Conservation (phyloP, 257 asterid species). For the Salvia rosmarinus region DNA sequence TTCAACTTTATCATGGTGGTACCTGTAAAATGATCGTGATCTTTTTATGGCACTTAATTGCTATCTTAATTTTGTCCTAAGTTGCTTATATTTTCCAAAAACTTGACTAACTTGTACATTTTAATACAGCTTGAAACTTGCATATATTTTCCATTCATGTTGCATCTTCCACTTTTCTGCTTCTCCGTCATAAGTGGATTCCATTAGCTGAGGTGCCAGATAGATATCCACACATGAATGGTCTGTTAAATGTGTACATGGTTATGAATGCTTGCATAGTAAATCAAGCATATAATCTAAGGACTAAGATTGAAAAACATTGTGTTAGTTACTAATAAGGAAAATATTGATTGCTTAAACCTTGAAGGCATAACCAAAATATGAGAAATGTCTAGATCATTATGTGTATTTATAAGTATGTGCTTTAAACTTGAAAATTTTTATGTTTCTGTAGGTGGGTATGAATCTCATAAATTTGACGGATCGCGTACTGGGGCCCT, state of each 20-base stretch:
- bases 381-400: constrained; percentile 11
- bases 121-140: constrained; percentile 21
- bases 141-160: neutral
- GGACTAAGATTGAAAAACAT: neutral
- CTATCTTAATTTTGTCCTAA: constrained; percentile 3
- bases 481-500: constrained; percentile 88
- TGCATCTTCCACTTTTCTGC: neutral
- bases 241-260: constrained; percentile 16
- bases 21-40: constrained; percentile 2
- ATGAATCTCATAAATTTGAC: constrained; percentile 75
- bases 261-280: constrained; percentile 18
- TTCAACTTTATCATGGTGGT: constrained; percentile 13
- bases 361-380: constrained; percentile 21
- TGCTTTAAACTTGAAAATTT: constrained; percentile 25
- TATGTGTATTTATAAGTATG: constrained; percentile 14
- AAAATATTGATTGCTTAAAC: constrained; percentile 16
- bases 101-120: neutral
- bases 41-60: constrained; percentile 15
- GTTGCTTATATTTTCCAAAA: constrained; percentile 25
- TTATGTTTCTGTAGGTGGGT: constrained; percentile 50
- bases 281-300: constrained; percentile 15
- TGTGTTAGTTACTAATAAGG: neutral
- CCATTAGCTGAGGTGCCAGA: neutral
- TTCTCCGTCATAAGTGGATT: constrained; percentile 2
- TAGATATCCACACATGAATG: neutral